These are phyloP conservation scores for Botrytis byssoidea DNA, from an alignment of 2,329 filamentous ascomycete species.

Conservation along the genomic window DNA sequence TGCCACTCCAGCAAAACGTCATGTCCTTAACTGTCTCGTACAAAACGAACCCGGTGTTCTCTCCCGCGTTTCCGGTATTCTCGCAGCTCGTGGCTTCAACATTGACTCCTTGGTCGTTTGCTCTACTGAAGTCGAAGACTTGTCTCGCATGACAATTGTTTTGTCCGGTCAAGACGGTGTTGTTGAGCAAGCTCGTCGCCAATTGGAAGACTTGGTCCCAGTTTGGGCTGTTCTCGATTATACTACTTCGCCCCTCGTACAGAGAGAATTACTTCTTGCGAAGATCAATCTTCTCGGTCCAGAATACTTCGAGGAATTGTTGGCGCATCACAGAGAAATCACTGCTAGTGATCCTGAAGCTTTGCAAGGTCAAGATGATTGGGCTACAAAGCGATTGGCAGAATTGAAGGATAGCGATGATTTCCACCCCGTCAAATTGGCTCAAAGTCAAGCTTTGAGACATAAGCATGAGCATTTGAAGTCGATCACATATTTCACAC, in stretches of 20 bases:
- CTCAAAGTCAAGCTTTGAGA: constrained; percentile 81
- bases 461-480: constrained; percentile 98
- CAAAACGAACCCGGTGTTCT: constrained; percentile 98
- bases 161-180: constrained; percentile 94
- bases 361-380: constrained; percentile 43
- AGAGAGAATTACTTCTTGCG: constrained; percentile 90
- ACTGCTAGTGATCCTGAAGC: constrained; percentile 45
- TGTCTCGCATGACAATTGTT: constrained; percentile 98
- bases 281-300: constrained; percentile 96
- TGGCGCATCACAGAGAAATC: constrained; percentile 94
- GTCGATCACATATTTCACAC: constrained; percentile 92
- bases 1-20: constrained; percentile 80
- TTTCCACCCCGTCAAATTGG: constrained; percentile 87
- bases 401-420: constrained; percentile 46
- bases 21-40: constrained; percentile 96
- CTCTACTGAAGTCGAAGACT: constrained; percentile 93
- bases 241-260: constrained; percentile 85
- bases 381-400: constrained; percentile 37
- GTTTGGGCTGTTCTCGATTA: constrained; percentile 99
- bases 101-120: constrained; percentile 98
- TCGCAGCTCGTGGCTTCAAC: constrained; percentile 96
- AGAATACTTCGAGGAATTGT: constrained; percentile 96
- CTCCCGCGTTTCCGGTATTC: constrained; percentile 92
- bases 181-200: constrained; percentile 91
- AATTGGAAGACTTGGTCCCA: constrained; percentile 93